These are phyloP conservation scores for Toxicodendron radicans DNA, from an alignment of 345 rosid species.

Conservation along the genomic window DNA sequence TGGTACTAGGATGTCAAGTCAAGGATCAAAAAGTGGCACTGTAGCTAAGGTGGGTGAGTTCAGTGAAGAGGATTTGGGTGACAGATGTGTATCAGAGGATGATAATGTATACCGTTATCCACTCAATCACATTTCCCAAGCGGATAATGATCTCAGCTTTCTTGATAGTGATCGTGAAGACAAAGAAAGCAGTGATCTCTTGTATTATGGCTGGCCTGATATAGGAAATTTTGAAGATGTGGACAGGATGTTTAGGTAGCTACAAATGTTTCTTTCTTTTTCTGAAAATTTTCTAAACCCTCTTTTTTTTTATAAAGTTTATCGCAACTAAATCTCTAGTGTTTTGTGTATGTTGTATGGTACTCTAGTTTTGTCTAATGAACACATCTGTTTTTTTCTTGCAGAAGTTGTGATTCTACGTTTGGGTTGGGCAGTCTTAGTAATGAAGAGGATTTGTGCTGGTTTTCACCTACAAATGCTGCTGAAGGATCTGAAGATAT, in stretches of 20 bases:
- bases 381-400: constrained; percentile 19
- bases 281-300: not conserved
- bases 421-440: constrained; percentile 66
- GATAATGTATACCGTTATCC: constrained; percentile 46
- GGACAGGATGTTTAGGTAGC: constrained; percentile 84
- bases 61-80: constrained; percentile 43
- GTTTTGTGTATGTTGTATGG: not conserved
- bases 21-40: constrained; percentile 39
- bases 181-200: constrained; percentile 60
- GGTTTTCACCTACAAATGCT: constrained; percentile 65
- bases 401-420: constrained; percentile 82
- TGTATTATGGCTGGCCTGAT: constrained; percentile 78
- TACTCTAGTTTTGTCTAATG: not conserved
- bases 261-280: not conserved
- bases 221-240: constrained; percentile 90
- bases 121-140: constrained; percentile 46
- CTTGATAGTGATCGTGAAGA: constrained; percentile 52
- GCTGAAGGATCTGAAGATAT: constrained; percentile 52
- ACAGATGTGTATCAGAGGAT: constrained; percentile 36
- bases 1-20: constrained; percentile 42
- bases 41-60: constrained; percentile 36
- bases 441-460: constrained; percentile 63
- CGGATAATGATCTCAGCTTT: constrained; percentile 57
- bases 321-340: not conserved
- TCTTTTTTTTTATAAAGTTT: not conserved